Evolutionary conservation across 345 rosid species (phyloP).

Genomic region (Excoecaria cochinchinensis): DNA sequence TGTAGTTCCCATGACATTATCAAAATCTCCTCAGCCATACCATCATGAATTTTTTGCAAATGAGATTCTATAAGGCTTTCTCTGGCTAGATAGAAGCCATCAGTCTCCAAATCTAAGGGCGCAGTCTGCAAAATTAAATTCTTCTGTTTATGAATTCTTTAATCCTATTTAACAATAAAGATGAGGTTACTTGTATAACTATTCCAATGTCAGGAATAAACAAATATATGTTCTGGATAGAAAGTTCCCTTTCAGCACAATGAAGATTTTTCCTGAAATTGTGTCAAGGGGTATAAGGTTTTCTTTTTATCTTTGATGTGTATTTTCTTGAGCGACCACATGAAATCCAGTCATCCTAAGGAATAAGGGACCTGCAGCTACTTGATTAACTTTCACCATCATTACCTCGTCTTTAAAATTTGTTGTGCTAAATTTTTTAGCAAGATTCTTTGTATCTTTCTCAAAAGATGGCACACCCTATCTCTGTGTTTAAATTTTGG

Average conservation of each 20-base stretch:
- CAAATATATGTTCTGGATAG: neutral
- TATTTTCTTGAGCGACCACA: neutral
- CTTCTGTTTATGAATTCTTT: neutral
- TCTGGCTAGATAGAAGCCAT: slow-evolving; percentile 61
- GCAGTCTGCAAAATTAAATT: slow-evolving; percentile 54
- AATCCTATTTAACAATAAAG: slow-evolving; percentile 5
- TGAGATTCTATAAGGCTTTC: slow-evolving; percentile 52
- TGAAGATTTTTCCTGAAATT: neutral
- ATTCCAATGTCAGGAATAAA: neutral
- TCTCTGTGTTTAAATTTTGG: too few species aligned
- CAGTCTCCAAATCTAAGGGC: slow-evolving; percentile 80
- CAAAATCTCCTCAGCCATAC: slow-evolving; percentile 83
- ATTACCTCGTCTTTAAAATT: neutral
- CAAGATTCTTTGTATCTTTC: neutral
- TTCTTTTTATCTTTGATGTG: neutral
- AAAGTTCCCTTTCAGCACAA: neutral
- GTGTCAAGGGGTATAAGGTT: neutral
- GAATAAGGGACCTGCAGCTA: too few species aligned
- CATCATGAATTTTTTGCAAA: slow-evolving; percentile 56
- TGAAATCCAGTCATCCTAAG: neutral
- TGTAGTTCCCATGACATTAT: slow-evolving; percentile 72
- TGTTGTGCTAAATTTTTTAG: neutral
- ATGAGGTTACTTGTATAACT: neutral
- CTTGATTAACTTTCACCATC: neutral
- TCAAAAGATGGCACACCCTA: neutral